phyloP scores from a whole-genome alignment of 192 early-diverging fungal species.

The Podila epigama region DNA sequence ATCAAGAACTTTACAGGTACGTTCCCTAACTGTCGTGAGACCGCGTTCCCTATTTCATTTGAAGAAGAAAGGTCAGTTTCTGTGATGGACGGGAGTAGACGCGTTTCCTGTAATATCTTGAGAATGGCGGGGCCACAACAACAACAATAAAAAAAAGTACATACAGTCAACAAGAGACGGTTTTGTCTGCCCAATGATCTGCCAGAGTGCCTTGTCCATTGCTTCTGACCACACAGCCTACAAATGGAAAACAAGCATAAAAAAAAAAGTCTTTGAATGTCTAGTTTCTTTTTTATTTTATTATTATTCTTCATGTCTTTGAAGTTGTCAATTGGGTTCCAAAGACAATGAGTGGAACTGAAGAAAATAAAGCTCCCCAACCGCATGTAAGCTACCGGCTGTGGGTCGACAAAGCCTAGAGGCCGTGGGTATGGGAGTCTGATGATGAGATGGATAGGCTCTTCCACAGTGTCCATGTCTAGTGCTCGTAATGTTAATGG shows the following conservation, averaged over 20 bases:
- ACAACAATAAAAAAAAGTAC: slow-evolving; percentile 1
- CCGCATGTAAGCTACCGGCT: slow-evolving; percentile 46
- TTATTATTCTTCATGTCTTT: too few species aligned
- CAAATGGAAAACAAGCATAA: not conserved
- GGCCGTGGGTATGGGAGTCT: slow-evolving; percentile 58
- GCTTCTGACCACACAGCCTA: slow-evolving; percentile 67
- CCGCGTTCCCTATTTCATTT: slow-evolving; percentile 51
- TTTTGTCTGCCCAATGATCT: slow-evolving; percentile 60
- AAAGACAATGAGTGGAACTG: too few species aligned
- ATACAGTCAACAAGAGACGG: slow-evolving; percentile 59
- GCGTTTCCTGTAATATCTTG: not conserved
- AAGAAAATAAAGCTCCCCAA: not conserved
- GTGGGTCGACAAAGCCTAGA: slow-evolving; percentile 59
- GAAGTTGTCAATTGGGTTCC: too few species aligned
- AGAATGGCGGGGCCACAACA: not conserved
- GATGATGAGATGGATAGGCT: slow-evolving; percentile 62
- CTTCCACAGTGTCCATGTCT: slow-evolving; percentile 42
- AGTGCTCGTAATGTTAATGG: too few species aligned
- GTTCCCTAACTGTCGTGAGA: slow-evolving; percentile 56
- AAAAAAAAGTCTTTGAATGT: not conserved
- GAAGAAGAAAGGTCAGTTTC: not conserved
- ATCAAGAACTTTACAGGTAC: slow-evolving; percentile 60
- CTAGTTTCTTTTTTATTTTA: not conserved
- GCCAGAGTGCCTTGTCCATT: slow-evolving; percentile 66
- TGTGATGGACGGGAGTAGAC: not conserved